A percentile compares a stretch with the other conserved stretches of the same genome.
Conservation (phyloP, 139 green algal species). For the Micromonas pusilla region DNA sequence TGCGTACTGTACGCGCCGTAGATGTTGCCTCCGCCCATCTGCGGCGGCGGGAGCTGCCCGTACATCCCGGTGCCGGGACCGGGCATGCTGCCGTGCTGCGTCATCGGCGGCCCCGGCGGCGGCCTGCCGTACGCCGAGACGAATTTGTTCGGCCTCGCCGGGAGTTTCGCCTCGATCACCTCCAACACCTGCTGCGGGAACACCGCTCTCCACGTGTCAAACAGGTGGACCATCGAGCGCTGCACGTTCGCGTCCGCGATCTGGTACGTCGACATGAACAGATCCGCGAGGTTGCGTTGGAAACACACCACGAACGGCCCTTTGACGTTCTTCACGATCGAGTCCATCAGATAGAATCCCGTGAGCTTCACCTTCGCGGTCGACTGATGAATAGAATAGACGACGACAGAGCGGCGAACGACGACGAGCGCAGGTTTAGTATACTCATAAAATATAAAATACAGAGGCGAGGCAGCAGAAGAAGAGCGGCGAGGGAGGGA, state of each 20-base stretch:
- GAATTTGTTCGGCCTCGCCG: background rate
- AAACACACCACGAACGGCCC: background rate
- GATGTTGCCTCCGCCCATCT: too few species aligned
- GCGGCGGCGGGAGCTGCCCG: too few species aligned
- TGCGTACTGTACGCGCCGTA: too few species aligned
- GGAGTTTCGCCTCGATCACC: background rate
- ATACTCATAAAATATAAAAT: too few species aligned
- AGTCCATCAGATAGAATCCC: slow-evolving; percentile 14
- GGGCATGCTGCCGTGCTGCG: too few species aligned
- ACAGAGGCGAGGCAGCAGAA: too few species aligned
- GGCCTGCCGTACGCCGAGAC: background rate
- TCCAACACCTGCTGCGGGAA: slow-evolving; percentile 8
- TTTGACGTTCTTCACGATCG: slow-evolving; percentile 13
- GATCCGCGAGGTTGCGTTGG: background rate
- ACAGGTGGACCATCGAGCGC: background rate
- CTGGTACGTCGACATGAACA: slow-evolving; percentile 2
- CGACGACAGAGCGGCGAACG: too few species aligned
- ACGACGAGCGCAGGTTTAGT: too few species aligned
- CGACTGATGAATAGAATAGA: too few species aligned
- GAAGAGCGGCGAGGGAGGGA: too few species aligned
- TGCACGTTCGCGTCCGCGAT: background rate
- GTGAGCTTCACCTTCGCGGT: background rate
- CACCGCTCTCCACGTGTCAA: slow-evolving; percentile 9
- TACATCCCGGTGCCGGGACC: too few species aligned
- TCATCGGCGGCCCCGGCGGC: too few species aligned